Evolutionary conservation across 176 grass and related monocot genomes (phyloP).

Genomic region (Alloteropsis semialata): DNA sequence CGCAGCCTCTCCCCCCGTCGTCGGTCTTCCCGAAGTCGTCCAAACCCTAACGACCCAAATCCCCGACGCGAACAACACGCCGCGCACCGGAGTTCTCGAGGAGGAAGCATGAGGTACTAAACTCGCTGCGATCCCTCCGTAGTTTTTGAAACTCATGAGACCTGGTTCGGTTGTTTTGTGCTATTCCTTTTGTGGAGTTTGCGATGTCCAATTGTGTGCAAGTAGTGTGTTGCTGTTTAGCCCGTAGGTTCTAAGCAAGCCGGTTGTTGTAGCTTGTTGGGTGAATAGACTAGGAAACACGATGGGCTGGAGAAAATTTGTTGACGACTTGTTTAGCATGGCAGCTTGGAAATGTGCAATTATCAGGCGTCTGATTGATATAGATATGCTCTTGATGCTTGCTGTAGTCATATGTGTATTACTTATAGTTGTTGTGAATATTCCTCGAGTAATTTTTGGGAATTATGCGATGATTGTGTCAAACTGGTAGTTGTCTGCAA

Average conservation of each 20-base stretch:
- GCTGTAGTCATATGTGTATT: not conserved
- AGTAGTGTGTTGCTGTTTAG: not conserved
- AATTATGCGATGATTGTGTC: not conserved
- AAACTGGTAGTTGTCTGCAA: not conserved
- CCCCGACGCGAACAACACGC: not conserved
- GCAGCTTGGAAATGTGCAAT: not conserved
- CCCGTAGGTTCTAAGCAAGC: not conserved
- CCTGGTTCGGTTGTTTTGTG: not conserved
- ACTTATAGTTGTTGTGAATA: not conserved
- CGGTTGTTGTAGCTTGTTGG: not conserved
- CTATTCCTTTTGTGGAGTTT: not conserved
- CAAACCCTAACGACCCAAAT: conserved; percentile 21
- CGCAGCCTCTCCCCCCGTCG: not conserved
- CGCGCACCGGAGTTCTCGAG: not conserved
- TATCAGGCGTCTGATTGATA: not conserved
- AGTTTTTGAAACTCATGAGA: conserved; percentile 7
- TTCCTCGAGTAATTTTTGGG: not conserved
- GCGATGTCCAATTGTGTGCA: not conserved
- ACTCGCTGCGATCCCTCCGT: not conserved
- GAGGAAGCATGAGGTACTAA: conserved; percentile 41
- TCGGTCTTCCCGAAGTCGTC: conserved; percentile 7
- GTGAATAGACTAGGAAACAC: not conserved
- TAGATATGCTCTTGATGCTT: not conserved
- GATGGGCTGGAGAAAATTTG: not conserved
- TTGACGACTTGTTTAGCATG: not conserved